Evolutionary conservation across 129 eudicot species (phyloP).

Genomic region (Chrysanthemum makinoi): DNA sequence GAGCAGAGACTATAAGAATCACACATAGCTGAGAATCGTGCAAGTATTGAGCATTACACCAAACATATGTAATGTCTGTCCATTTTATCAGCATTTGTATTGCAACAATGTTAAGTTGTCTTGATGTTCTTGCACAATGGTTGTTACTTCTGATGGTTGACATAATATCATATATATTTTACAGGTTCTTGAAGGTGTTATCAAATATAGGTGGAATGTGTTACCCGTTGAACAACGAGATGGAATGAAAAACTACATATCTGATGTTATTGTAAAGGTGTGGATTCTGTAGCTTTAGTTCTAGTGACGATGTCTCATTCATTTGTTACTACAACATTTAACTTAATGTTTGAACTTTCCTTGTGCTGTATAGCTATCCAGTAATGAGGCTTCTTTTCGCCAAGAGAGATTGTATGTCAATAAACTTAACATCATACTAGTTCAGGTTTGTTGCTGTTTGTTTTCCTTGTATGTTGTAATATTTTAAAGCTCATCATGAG

Average conservation of each 20-base stretch:
- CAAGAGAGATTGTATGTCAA: conserved; percentile 92
- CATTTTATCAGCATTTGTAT: neutral
- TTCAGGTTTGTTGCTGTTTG: conserved; percentile 56
- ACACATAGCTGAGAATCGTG: too few species aligned
- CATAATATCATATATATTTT: neutral
- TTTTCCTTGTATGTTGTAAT: neutral
- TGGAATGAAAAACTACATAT: conserved; percentile 98
- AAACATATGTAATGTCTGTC: too few species aligned
- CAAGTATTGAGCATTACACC: too few species aligned
- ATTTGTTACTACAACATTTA: neutral
- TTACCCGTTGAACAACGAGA: conserved; percentile 94
- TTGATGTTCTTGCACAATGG: neutral
- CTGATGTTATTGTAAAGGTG: conserved; percentile 96
- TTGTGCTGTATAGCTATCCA: conserved; percentile 59
- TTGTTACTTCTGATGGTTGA: conserved; percentile 5
- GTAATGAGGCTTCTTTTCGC: conserved; percentile 82
- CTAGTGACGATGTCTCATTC: neutral
- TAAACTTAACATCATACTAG: conserved; percentile 89
- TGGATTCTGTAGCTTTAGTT: conserved; percentile 7
- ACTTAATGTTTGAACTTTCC: neutral
- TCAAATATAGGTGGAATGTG: conserved; percentile 97
- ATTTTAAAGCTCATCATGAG: neutral
- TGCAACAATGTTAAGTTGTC: neutral
- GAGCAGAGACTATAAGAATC: too few species aligned
- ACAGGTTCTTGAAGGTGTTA: conserved; percentile 98